Percentiles rank a stretch among this genome's conserved stretches.
phyloP scores from a whole-genome alignment of 2,329 filamentous ascomycete species.

The Cylindrodendrum hubeiense region DNA sequence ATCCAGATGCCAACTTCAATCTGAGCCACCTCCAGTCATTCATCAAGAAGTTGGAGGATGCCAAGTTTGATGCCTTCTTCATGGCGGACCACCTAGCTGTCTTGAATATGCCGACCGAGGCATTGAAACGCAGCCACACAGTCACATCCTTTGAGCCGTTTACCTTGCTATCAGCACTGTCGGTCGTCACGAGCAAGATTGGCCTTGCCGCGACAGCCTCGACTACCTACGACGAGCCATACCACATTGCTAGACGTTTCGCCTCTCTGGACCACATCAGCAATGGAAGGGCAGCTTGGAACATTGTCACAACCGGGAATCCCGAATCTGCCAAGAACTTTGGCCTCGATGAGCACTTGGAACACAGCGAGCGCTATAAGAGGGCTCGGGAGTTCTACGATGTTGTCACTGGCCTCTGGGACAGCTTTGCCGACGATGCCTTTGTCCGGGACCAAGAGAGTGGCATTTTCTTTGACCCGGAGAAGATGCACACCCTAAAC shows the following conservation, averaged over 20 bases:
- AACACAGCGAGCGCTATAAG: constrained; percentile 63
- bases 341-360: constrained; percentile 61
- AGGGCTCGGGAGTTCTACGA: constrained; percentile 65
- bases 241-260: constrained; percentile 65
- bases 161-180: constrained; percentile 63
- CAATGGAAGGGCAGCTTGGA: constrained; percentile 64
- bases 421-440: constrained; percentile 68
- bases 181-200: constrained; percentile 61
- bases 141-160: constrained; percentile 70
- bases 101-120: constrained; percentile 68
- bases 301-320: constrained; percentile 66
- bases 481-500: constrained; percentile 64
- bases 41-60: constrained; percentile 64
- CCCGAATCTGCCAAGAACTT: constrained; percentile 66
- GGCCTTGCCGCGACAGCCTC: constrained; percentile 66
- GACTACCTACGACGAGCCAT: constrained; percentile 67
- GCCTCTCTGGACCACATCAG: constrained; percentile 66
- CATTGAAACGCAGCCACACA: constrained; percentile 68
- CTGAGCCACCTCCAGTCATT: constrained; percentile 65
- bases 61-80: constrained; percentile 69
- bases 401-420: constrained; percentile 65
- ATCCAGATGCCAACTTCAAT: constrained; percentile 70
- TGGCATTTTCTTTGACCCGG: constrained; percentile 63
- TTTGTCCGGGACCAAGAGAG: constrained; percentile 61
- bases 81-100: constrained; percentile 68